A percentile compares a stretch with the other conserved stretches of the same genome.
These are phyloP conservation scores for Cercophora newfieldiana DNA, from an alignment of 495 filamentous ascomycete species.

Conservation along the genomic window DNA sequence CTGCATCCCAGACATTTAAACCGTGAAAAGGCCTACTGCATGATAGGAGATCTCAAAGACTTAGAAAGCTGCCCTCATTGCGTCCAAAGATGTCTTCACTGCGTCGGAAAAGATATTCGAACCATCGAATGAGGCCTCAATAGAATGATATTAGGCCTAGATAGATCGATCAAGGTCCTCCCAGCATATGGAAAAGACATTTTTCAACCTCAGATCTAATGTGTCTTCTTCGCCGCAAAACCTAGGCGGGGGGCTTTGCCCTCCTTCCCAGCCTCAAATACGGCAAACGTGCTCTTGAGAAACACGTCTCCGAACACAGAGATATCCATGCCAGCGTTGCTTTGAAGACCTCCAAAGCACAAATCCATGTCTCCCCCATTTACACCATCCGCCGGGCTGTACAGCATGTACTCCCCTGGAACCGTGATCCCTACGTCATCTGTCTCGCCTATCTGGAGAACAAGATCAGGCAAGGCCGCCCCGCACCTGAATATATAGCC, in stretches of 20 bases:
- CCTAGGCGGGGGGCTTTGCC: neutral
- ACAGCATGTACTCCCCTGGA: constrained; percentile 58
- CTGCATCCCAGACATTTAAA: too few relatives aligned
- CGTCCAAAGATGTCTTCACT: too few relatives aligned
- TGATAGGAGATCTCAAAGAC: too few relatives aligned
- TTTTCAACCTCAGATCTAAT: too few relatives aligned
- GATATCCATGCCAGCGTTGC: constrained; percentile 61
- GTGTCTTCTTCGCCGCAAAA: neutral
- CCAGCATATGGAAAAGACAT: too few relatives aligned
- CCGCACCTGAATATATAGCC: constrained; percentile 71
- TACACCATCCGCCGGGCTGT: constrained; percentile 39
- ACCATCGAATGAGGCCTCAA: too few relatives aligned
- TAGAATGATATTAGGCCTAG: too few relatives aligned
- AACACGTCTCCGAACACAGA: constrained; percentile 77
- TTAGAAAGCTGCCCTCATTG: too few relatives aligned
- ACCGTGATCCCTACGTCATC: constrained; percentile 45
- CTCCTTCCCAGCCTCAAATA: constrained; percentile 35
- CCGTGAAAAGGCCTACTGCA: too few relatives aligned
- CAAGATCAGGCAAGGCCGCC: constrained; percentile 61
- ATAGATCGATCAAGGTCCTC: too few relatives aligned
- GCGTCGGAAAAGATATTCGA: too few relatives aligned
- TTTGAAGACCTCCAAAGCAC: constrained; percentile 68
- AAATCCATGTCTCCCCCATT: constrained; percentile 20
- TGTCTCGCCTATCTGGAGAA: constrained; percentile 48
- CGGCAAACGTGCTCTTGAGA: constrained; percentile 75